Conservation (phyloP, 768 basidiomycete genomes). For the Serendipita indica region DNA sequence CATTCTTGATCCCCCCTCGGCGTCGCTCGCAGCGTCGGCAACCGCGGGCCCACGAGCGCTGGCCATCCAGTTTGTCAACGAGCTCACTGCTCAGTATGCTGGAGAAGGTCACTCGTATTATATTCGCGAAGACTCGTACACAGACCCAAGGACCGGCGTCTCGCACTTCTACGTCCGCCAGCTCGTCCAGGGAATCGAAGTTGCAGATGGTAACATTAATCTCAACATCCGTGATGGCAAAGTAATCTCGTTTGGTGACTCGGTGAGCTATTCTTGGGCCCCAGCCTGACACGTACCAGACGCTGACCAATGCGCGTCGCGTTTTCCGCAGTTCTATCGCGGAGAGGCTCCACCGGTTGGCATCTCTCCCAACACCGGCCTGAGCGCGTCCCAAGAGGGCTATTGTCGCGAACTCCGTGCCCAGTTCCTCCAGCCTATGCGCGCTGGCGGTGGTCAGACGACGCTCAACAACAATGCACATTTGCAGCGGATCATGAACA, state of each 20-base stretch:
- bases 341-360: slow-evolving; percentile 16
- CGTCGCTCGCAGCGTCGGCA: slow-evolving; percentile 23
- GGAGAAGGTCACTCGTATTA: slow-evolving; percentile 27
- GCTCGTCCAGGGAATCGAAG: slow-evolving; percentile 70
- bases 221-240: slow-evolving; percentile 76
- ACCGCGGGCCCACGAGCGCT: slow-evolving; percentile 34
- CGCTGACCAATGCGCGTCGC: slow-evolving; percentile 18
- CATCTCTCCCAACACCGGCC: slow-evolving; percentile 21
- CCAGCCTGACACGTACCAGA: slow-evolving; percentile 16
- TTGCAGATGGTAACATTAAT: slow-evolving; percentile 84
- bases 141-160: slow-evolving; percentile 70
- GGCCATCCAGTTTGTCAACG: slow-evolving; percentile 45
- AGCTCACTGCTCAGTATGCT: slow-evolving; percentile 30
- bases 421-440: slow-evolving; percentile 5
- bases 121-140: slow-evolving; percentile 74
- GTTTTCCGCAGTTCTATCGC: slow-evolving; percentile 14
- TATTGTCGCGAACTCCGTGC: slow-evolving; percentile 40
- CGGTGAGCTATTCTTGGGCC: slow-evolving; percentile 34
- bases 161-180: slow-evolving; percentile 84
- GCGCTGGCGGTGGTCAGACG: neutral
- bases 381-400: slow-evolving; percentile 32
- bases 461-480: neutral
- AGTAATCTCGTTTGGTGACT: slow-evolving; percentile 77
- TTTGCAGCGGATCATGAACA: neutral
- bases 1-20: slow-evolving; percentile 23